Base-by-base conservation (phyloP, 2,329 filamentous ascomycete genomes). In the Colletotrichum scovillei region DNA sequence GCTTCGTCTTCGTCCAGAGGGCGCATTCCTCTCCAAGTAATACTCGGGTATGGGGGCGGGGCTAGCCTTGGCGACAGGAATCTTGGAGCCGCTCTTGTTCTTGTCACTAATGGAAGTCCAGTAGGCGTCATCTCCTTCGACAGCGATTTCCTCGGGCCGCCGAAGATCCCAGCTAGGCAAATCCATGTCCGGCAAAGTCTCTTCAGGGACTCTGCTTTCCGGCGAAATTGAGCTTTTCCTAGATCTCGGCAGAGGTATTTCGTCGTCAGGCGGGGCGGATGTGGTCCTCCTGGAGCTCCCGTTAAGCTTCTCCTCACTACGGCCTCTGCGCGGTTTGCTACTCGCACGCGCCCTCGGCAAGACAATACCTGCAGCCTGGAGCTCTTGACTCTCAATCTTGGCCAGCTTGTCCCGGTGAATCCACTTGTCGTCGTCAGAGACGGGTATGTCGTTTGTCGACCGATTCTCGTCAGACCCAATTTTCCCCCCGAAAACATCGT, bases 321-420 rank as follows among this genome's bases (percentile, higher is more conserved):
- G 88, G 71, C 84, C 86, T 74, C 81, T 80, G 74, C 82, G 81
- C 63, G 82, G 82, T 76, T 86, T 85, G 83, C 90, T 88, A 64
- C 88, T 83, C 65, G 89, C 84, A 75, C 90, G 84, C 38, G 88
- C 79, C 77, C 86, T 84, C 75, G 91, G 86, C 73, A 92, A 79
- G 63, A 89, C 86, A 77, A 95, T 91, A 35, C 94, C 94, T 7
- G 93, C 93, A 72, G 93, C 93, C 80, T 95, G 92, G 75, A 97
- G 87, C 82, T 97, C 94, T 78, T 92, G 89, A 77, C 87, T 96
- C 83, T 97, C 94, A 77, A 96, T 97, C 79, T 90, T 90, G 67
- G 93, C 94, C 74, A 97, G 84, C 83, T 96, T 96, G 83, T 97
- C 94, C 69, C 94, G 87, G 79, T 97, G 94, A 77, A 97, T 96